These are phyloP conservation scores for Xylaria sp. DNA, from an alignment of 2,329 filamentous ascomycete species.

Conservation along the genomic window DNA sequence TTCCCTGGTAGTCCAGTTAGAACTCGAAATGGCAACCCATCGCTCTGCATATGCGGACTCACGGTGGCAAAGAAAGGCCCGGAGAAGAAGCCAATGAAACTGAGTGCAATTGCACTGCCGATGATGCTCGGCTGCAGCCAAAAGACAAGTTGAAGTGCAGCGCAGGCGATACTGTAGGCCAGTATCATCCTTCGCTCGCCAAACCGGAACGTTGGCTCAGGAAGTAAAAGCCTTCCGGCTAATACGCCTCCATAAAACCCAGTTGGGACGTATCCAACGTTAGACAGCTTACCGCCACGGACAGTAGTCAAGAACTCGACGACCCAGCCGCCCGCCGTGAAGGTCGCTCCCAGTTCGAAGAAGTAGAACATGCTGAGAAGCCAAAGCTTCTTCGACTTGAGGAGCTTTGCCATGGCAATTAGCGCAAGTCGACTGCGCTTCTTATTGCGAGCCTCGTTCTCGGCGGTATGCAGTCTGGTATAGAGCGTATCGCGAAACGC, in stretches of 20 bases:
- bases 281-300: conserved; percentile 65
- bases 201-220: conserved; percentile 68
- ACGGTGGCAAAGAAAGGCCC: conserved; percentile 67
- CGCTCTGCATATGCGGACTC: conserved; percentile 34
- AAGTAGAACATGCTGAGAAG: conserved; percentile 72
- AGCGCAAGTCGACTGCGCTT: conserved; percentile 53
- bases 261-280: conserved; percentile 67
- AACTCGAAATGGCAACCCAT: not conserved
- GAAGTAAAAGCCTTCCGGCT: conserved; percentile 66
- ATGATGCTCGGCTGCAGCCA: conserved; percentile 74
- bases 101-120: conserved; percentile 60
- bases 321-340: conserved; percentile 71
- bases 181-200: conserved; percentile 69
- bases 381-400: conserved; percentile 63
- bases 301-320: conserved; percentile 72
- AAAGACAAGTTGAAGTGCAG: conserved; percentile 68
- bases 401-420: conserved; percentile 57
- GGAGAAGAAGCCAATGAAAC: conserved; percentile 64
- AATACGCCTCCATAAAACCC: conserved; percentile 69
- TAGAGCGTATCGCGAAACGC: conserved; percentile 63
- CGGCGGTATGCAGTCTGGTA: conserved; percentile 40
- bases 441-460: conserved; percentile 8
- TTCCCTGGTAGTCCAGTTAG: conserved; percentile 52
- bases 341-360: conserved; percentile 66
- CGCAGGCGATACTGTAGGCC: conserved; percentile 62